phyloP scores from a whole-genome alignment of 2,329 filamentous ascomycete species.

The Diaporthe sp. region DNA sequence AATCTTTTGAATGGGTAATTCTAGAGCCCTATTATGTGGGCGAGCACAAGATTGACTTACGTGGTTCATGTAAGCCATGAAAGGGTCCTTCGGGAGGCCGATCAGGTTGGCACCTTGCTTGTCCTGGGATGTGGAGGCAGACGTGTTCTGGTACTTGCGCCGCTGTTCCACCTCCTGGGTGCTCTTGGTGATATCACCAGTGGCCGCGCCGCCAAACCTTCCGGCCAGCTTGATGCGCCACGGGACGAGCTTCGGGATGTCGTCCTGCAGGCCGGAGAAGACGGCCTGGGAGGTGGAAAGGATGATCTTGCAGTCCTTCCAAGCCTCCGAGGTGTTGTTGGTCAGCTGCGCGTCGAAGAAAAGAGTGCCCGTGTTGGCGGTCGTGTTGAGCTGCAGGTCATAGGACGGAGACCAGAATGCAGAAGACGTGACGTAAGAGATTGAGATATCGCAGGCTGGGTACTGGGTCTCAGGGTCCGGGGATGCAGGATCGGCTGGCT shows the following conservation, averaged over 20 bases:
- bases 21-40: neutral
- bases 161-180: slow-evolving; percentile 55
- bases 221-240: slow-evolving; percentile 69
- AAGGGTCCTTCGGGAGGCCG: neutral
- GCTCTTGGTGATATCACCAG: slow-evolving; percentile 53
- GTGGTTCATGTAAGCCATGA: neutral
- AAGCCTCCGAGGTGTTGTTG: slow-evolving; percentile 75
- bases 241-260: slow-evolving; percentile 66
- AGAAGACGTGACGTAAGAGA: slow-evolving; percentile 72
- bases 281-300: slow-evolving; percentile 75
- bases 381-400: slow-evolving; percentile 72
- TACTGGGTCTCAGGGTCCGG: slow-evolving; percentile 46
- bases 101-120: neutral
- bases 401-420: slow-evolving; percentile 74
- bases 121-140: neutral
- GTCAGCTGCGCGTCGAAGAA: slow-evolving; percentile 74
- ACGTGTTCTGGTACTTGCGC: slow-evolving; percentile 44
- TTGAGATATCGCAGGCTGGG: slow-evolving; percentile 60
- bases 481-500: slow-evolving; percentile 56
- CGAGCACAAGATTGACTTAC: neutral
- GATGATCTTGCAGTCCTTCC: slow-evolving; percentile 71
- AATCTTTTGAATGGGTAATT: neutral
- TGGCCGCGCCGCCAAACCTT: slow-evolving; percentile 39
- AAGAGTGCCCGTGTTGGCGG: slow-evolving; percentile 64
- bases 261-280: slow-evolving; percentile 68